phyloP scores from a whole-genome alignment of 2,329 filamentous ascomycete species.

The Tolypocladium album region DNA sequence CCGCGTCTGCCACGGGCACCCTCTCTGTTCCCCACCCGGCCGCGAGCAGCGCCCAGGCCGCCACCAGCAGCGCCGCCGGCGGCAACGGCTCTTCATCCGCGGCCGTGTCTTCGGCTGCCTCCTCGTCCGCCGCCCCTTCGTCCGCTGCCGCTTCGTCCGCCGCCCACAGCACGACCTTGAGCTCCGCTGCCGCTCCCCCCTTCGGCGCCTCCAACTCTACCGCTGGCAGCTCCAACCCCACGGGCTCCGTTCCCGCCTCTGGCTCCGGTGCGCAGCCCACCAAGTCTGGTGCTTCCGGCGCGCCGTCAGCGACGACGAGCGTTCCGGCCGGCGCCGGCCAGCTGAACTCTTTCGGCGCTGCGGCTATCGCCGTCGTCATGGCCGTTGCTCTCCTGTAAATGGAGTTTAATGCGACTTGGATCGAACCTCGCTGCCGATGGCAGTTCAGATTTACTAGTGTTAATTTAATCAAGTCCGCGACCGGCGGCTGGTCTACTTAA shows the following conservation, averaged over 20 bases:
- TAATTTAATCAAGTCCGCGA: not conserved
- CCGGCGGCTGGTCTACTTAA: not conserved
- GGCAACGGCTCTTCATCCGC: constrained; percentile 1
- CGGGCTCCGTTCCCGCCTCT: not conserved
- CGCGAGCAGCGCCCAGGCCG: constrained; percentile 1
- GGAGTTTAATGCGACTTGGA: not conserved
- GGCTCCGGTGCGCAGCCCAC: not conserved
- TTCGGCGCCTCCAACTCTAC: not conserved
- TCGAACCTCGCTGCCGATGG: not conserved
- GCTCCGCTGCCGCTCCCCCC: not conserved
- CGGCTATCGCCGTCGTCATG: constrained; percentile 16
- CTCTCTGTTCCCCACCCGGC: constrained; percentile 13
- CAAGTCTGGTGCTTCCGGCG: not conserved
- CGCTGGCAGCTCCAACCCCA: not conserved
- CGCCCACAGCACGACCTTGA: constrained; percentile 1
- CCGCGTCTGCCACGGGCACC: constrained; percentile 9
- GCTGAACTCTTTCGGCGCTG: constrained; percentile 20
- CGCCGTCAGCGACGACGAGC: not conserved
- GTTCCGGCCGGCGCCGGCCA: constrained; percentile 8
- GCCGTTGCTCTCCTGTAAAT: constrained; percentile 19
- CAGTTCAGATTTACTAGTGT: not conserved
- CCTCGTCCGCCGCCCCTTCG: constrained; percentile 1
- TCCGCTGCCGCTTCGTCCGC: constrained; percentile 1
- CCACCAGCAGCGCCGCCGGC: not conserved
- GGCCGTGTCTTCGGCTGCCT: not conserved